These are phyloP conservation scores for Globisporangium sylvaticum DNA, from an alignment of 352 stramenopile species.

Conservation along the genomic window DNA sequence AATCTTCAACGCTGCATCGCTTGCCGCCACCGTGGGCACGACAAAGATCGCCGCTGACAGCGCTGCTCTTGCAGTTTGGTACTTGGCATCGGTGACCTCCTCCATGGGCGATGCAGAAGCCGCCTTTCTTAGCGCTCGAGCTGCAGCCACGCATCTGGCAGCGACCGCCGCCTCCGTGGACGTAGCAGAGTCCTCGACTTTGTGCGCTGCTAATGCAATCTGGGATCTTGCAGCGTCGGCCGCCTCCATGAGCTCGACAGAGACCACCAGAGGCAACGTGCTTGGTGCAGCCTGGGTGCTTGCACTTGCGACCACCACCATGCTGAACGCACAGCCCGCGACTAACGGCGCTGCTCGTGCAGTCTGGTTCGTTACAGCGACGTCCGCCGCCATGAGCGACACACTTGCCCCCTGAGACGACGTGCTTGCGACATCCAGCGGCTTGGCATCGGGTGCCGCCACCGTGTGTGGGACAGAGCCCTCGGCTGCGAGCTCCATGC, in stretches of 20 bases:
- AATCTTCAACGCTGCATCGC: conserved; percentile 66
- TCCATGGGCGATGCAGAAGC: conserved; percentile 81
- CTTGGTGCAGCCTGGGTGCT: conserved; percentile 57
- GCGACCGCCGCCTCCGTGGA: conserved; percentile 73
- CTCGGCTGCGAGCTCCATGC: conserved; percentile 49
- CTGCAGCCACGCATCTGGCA: conserved; percentile 71
- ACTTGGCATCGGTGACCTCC: conserved; percentile 79
- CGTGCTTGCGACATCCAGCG: conserved; percentile 54
- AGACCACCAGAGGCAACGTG: conserved; percentile 73
- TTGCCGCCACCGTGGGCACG: conserved; percentile 77
- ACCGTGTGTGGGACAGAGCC: conserved; percentile 51
- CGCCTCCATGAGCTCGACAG: conserved; percentile 78
- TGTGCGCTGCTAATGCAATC: conserved; percentile 77
- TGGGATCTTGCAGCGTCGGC: conserved; percentile 74
- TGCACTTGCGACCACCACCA: conserved; percentile 72
- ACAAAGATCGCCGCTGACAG: conserved; percentile 75
- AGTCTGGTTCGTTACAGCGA: conserved; percentile 40
- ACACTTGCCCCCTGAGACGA: conserved; percentile 61
- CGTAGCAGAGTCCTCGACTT: conserved; percentile 79
- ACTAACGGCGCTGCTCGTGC: conserved; percentile 47
- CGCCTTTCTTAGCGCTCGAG: conserved; percentile 83
- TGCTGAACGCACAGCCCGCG: conserved; percentile 64
- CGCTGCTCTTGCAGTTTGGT: conserved; percentile 64
- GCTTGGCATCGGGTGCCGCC: conserved; percentile 54
- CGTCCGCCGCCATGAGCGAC: conserved; percentile 58